Base-by-base conservation (phyloP, 2,329 filamentous ascomycete species). In the Dothiorella sarmentorum region DNA sequence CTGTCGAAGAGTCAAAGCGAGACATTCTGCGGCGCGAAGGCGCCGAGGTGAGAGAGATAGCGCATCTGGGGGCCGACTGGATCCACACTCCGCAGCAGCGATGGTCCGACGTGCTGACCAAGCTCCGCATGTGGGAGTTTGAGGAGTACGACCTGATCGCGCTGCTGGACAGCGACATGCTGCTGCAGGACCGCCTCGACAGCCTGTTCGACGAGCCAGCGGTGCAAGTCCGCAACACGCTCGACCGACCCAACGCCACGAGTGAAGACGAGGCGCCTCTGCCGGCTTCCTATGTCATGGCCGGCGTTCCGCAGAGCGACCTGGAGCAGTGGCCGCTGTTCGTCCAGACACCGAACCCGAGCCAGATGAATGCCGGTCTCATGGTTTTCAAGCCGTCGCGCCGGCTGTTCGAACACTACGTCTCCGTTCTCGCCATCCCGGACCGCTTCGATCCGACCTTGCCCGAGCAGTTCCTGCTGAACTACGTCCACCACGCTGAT, bases 101-200 rank as follows among this genome's bases (percentile, higher is more conserved):
- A 47, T 76, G 71, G 70, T 69, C 71, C 26, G 72, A 76, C 57
- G 67, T 71, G 58, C 71, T 77, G 62, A 73, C 71, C 27, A 78
- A 78, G 64, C 68, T 79, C 17, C 71, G 74, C 7, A 61, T 78
- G 6, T 73, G 77, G 45, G 67, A 75, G 58, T 66, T 75, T 66
- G 71, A 69, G 3, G 63, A 77, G 51, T 78, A 73, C 63, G 68
- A 73, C 15, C 69, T 72, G 3, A 61, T 78, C 20, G 66, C 75
- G 13, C 77, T 75, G 62, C 65, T 78, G 61, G 76, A 79, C 60
- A 71, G 73, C 18, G 76, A 79, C 61, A 76, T 69, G 11, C 58
- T 76, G 22, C 61, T 78, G 35, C 69, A 65, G 4, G 58, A 63
- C 2, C 67, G 64, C 0, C 63, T 78, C 5, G 74, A 76, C 60